These are phyloP conservation scores for Cucumis melo DNA, from an alignment of 306 rosid genomes.

Conservation along the genomic window DNA sequence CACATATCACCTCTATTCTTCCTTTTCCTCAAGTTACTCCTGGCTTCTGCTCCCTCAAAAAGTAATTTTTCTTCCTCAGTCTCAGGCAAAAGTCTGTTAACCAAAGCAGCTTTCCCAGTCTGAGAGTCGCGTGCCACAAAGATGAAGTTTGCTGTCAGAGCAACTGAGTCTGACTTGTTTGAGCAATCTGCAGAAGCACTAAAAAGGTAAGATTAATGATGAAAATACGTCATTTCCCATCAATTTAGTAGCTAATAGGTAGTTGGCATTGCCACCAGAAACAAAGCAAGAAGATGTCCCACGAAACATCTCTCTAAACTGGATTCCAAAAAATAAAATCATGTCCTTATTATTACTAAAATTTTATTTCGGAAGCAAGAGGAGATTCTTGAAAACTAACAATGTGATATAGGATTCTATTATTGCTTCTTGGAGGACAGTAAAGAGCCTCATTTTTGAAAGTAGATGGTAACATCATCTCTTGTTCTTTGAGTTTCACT, in stretches of 20 bases:
- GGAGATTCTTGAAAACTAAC: not conserved
- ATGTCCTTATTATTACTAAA: not conserved
- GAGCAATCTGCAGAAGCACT: conserved; percentile 23
- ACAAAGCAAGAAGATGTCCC: not conserved
- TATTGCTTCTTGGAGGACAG: not conserved
- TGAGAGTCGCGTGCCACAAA: conserved; percentile 90
- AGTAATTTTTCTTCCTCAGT: conserved; percentile 54
- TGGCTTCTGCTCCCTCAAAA: conserved; percentile 66
- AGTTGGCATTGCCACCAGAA: not conserved
- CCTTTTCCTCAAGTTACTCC: conserved; percentile 49
- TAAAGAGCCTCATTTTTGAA: not conserved
- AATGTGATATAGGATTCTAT: not conserved
- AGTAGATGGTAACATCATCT: not conserved
- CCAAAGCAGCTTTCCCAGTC: conserved; percentile 84
- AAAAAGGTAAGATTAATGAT: not conserved
- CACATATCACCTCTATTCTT: conserved; percentile 38
- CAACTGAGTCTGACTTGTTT: conserved; percentile 33
- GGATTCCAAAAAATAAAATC: not conserved
- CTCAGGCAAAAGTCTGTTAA: conserved; percentile 66
- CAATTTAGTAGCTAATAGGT: not conserved
- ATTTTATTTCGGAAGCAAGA: not conserved
- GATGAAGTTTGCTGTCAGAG: conserved; percentile 83
- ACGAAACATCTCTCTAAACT: not conserved
- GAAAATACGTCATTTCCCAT: not conserved
- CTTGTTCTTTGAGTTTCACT: not conserved